These are phyloP conservation scores for Lithospermum erythrorhizon DNA, from an alignment of 257 asterid genomes.

Conservation along the genomic window DNA sequence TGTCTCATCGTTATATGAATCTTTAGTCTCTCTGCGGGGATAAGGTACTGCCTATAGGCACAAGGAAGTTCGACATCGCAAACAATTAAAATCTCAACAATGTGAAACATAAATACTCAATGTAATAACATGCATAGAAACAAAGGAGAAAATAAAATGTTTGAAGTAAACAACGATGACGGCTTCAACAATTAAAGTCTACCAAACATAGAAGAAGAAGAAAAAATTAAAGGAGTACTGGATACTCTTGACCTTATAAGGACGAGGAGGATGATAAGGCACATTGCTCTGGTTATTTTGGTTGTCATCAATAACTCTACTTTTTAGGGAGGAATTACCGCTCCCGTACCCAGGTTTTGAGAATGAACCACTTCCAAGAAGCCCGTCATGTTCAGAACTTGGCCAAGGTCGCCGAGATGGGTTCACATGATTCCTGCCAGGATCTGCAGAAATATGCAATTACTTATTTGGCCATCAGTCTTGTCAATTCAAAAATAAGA, in stretches of 20 bases:
- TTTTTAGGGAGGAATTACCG: conserved; percentile 52
- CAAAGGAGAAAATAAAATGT: not conserved
- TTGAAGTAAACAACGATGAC: not conserved
- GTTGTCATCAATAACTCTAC: conserved; percentile 41
- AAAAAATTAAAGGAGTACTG: not conserved
- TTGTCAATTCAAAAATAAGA: not conserved
- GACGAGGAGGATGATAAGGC: conserved; percentile 97
- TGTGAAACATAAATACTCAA: not conserved
- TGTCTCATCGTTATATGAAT: conserved; percentile 69
- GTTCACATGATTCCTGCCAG: conserved; percentile 52
- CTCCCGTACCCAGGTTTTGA: conserved; percentile 64
- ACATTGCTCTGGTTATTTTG: conserved; percentile 68
- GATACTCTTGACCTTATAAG: conserved; percentile 60
- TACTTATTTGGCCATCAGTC: conserved; percentile 1
- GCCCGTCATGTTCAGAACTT: conserved; percentile 87
- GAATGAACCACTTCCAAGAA: conserved; percentile 96
- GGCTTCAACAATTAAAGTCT: conserved; percentile 5
- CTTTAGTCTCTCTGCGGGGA: conserved; percentile 55
- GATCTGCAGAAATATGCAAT: conserved; percentile 32
- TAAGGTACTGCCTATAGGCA: conserved; percentile 59
- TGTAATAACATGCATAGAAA: not conserved
- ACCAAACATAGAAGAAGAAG: not conserved
- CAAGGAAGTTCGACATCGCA: conserved; percentile 11
- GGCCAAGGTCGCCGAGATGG: conserved; percentile 74
- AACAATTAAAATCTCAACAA: conserved; percentile 8